phyloP scores from a whole-genome alignment of 345 rosid species.

The Gossypium rotundifolium region DNA sequence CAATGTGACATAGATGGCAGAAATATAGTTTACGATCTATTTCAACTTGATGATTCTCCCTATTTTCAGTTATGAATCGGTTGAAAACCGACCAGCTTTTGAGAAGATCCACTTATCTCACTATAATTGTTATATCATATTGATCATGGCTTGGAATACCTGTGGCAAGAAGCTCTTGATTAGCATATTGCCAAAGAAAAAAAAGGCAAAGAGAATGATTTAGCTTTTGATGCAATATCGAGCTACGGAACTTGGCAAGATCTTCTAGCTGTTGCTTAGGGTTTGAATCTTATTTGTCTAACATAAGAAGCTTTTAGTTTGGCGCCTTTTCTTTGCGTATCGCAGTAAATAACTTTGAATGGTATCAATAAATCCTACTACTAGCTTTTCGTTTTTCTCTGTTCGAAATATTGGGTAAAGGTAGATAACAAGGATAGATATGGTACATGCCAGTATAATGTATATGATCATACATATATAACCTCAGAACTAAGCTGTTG shows the following conservation, averaged over 20 bases:
- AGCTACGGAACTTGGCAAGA: constrained; percentile 7
- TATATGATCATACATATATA: neutral
- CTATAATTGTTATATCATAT: neutral
- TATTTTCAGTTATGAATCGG: neutral
- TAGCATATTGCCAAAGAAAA: neutral
- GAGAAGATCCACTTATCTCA: neutral
- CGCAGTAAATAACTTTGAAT: neutral
- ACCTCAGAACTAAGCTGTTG: neutral
- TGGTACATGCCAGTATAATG: neutral
- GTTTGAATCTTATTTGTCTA: neutral
- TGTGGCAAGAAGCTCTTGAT: neutral
- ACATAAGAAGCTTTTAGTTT: constrained; percentile 3
- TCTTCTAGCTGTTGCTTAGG: neutral
- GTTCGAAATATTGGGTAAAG: neutral
- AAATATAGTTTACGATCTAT: neutral
- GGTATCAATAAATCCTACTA: neutral
- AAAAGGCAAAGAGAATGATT: neutral
- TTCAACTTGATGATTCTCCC: neutral
- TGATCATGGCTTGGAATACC: neutral
- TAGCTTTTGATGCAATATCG: neutral
- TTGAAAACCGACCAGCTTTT: neutral
- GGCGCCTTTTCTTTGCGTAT: neutral
- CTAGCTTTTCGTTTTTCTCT: neutral
- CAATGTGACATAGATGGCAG: neutral
- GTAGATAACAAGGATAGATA: neutral